Evolutionary conservation across 1,284 basidiomycete genomes (phyloP), one percentile per base, ranked within the genome.

Genomic region (Ganoderma multipileum): DNA sequence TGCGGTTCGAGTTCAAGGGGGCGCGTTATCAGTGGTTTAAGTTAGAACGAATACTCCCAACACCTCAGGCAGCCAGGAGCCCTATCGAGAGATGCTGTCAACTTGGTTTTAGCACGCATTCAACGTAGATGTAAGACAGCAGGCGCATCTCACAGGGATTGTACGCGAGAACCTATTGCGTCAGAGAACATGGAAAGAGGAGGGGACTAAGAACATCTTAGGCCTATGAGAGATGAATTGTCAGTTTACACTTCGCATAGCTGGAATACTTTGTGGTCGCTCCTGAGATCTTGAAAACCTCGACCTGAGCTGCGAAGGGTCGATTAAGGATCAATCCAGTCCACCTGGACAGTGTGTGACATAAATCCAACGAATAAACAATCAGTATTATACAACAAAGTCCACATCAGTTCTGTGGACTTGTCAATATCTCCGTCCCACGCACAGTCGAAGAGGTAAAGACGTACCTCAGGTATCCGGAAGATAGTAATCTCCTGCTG

Each of bases 401-500:
- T 75, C 71, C 73, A 38, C 38, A 68, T 76, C 70, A 78, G 68
- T 78, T 78, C 77, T 78, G 70, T 11, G 12, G 20, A 55, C 4
- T 28, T 28, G 64, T 76, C 69, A 77, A 66, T 76, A 76, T 74
- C 76, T 70, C 5, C 4, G 38, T 38, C 7, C 16, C 6, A 23
- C 14, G 30, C 30, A 52, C 36, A 66, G 42, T 28, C n/a, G 16
- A n/a, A n/a, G 44, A 7, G 23, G 11, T n/a, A 5, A n/a, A 26
- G 7, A 78, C 85, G 70, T 73, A 89, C 90, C 83, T 91, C 90
- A 73, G 90, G 90, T 89, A 91, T 91, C 80, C 90, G 86, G 80
- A 91, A 91, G 74, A 91, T 85, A 9, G 90, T 91, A 72, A 91
- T 91, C 82, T 91, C 91, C 87, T 95, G 93, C 78, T 95, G 93